phyloP scores from a whole-genome alignment of 1,284 basidiomycete genomes.

The Amylostereum areolatum region DNA sequence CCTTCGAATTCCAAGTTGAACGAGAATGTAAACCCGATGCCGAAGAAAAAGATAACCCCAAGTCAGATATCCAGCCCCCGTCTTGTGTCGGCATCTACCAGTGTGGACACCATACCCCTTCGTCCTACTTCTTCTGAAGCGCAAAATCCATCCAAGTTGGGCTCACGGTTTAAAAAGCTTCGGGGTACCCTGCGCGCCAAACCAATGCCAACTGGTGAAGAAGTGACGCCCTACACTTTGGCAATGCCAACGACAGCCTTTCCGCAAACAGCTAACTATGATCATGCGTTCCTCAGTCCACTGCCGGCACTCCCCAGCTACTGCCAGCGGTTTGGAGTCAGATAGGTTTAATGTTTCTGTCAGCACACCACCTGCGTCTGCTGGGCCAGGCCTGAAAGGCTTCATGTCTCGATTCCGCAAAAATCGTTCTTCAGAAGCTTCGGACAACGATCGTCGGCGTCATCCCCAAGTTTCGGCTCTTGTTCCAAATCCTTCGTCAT shows the following conservation, averaged over 20 bases:
- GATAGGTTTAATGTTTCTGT: slow-evolving; percentile 44
- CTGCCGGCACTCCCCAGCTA: slow-evolving; percentile 23
- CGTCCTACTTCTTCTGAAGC: slow-evolving; percentile 24
- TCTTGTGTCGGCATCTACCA: slow-evolving; percentile 68
- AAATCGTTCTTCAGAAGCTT: slow-evolving; percentile 37
- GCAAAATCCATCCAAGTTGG: slow-evolving; percentile 19
- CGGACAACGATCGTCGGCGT: slow-evolving; percentile 13
- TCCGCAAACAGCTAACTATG: slow-evolving; percentile 16
- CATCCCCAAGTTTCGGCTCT: slow-evolving; percentile 20
- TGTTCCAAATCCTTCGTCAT: slow-evolving; percentile 10
- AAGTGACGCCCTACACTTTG: slow-evolving; percentile 37
- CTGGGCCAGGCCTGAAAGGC: slow-evolving; percentile 66
- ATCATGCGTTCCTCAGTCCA: slow-evolving; percentile 13
- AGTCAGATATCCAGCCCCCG: slow-evolving; percentile 71
- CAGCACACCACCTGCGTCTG: slow-evolving; percentile 58
- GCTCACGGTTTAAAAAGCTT: slow-evolving; percentile 61
- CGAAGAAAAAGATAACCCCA: slow-evolving; percentile 58
- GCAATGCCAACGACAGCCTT: slow-evolving; percentile 27
- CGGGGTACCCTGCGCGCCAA: slow-evolving; percentile 66
- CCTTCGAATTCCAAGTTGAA: slow-evolving; percentile 45
- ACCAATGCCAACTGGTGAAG: slow-evolving; percentile 44
- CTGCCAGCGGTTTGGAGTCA: slow-evolving; percentile 43
- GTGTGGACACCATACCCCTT: slow-evolving; percentile 68
- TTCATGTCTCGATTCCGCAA: slow-evolving; percentile 78
- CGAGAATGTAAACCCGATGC: slow-evolving; percentile 27